Base-by-base conservation (phyloP, 192 early-diverging fungal species). In the Umbelopsis isabellina region DNA sequence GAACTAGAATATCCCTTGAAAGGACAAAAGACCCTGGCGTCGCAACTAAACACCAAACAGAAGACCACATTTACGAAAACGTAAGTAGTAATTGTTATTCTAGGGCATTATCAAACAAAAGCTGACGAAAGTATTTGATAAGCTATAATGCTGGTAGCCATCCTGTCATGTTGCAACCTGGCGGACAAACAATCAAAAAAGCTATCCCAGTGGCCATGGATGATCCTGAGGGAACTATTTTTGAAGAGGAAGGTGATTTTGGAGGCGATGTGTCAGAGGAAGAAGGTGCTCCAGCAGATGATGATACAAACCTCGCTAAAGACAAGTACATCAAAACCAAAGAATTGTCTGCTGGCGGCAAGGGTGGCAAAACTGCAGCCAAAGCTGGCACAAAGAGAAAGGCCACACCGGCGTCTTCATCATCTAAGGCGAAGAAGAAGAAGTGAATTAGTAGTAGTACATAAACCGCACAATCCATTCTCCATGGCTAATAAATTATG, bases 51-150 rank as follows among this genome's bases (percentile, higher is more conserved):
- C 1, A 75, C 90, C 0, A 78, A 78, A 0, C 84, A 86, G 44
- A 97, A 97, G 74, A 71, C 90, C 9, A 75, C 91, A 0, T 96
- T 97, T 79, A 98, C 95, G 27, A 83, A 86, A 73, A 83, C 84
- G 83, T 92, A 89, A 79, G 83, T 77, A 49, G 47, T 1, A 22
- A 12, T 5, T 66, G 6, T 22, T 18, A 50, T 45, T 16, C 16
- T 48, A 20, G 41, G 1, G 25, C 46, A 1, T 22, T 45, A 45
- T 11, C 25, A 23, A 65, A 46, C 49, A 50, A 44, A 30, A 10
- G 37, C 23, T n/a, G 27, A 77, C n/a, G 35, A 41, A 16, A 12
- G 18, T 66, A 22, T 66, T 41, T 41, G 37, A 6, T 41, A 41
- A 90, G 89, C n/a, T 91, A 90, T 74, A 92, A 92, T 73, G 75